These are phyloP conservation scores for Aethionema arabicum DNA, from an alignment of 345 rosid genomes.

Conservation along the genomic window DNA sequence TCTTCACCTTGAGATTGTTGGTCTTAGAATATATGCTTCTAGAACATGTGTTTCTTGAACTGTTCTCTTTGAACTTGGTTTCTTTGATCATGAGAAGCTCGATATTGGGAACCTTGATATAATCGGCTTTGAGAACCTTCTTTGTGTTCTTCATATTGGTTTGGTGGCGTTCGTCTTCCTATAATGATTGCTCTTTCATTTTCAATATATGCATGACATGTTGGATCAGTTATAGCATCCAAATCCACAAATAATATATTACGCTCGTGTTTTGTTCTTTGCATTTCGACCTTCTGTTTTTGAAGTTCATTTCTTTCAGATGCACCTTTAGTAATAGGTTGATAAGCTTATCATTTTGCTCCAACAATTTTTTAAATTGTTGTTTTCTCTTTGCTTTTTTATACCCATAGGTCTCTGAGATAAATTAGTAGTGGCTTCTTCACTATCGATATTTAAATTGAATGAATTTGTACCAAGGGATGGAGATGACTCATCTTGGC, in stretches of 20 bases:
- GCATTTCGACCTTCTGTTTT: not conserved
- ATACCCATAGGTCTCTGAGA: not conserved
- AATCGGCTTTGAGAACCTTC: not conserved
- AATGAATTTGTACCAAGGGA: not conserved
- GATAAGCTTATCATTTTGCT: not conserved
- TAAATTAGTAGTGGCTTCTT: not conserved
- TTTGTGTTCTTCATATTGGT: not conserved
- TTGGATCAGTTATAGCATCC: not conserved
- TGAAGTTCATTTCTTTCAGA: not conserved
- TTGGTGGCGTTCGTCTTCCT: not conserved
- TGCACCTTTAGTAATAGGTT: not conserved
- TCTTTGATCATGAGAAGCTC: not conserved
- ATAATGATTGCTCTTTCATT: not conserved
- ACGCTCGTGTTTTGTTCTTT: not conserved
- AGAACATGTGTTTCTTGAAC: not conserved
- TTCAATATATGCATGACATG: not conserved
- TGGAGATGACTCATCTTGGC: constrained; percentile 6
- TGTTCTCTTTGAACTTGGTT: not conserved
- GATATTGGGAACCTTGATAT: not conserved
- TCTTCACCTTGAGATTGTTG: not conserved
- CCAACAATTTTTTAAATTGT: not conserved
- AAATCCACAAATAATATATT: constrained; percentile 2
- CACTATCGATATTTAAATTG: not conserved
- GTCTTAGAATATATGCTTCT: too few relatives aligned
- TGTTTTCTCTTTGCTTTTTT: constrained; percentile 4